Conservation (phyloP, 305 asterid species). For the Fraxinus latifolia region DNA sequence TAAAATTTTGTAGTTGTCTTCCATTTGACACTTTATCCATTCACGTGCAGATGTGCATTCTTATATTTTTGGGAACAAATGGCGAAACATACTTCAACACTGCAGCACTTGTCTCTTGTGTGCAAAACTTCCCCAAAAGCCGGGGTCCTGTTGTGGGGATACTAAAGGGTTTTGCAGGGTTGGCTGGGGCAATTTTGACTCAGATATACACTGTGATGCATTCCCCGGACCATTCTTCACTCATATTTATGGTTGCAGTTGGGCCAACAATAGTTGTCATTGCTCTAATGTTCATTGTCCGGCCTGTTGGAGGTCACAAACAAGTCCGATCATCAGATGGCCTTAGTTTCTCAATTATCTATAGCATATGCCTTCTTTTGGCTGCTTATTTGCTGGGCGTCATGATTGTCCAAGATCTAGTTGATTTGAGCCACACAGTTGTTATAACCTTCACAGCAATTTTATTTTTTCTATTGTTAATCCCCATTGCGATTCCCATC, state of each 20-base stretch:
- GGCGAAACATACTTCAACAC: slow-evolving; percentile 97
- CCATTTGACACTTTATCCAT: slow-evolving; percentile 4
- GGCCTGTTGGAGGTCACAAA: slow-evolving; percentile 87
- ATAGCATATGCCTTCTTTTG: slow-evolving; percentile 57
- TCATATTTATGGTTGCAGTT: slow-evolving; percentile 76
- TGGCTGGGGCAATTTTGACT: slow-evolving; percentile 84
- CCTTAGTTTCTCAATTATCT: slow-evolving; percentile 57
- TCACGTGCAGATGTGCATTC: slow-evolving; percentile 69
- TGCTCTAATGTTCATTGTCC: slow-evolving; percentile 68
- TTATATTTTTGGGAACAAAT: slow-evolving; percentile 78
- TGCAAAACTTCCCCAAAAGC: slow-evolving; percentile 83
- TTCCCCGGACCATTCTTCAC: slow-evolving; percentile 72
- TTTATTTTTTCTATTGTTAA: slow-evolving; percentile 51
- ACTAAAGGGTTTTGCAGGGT: slow-evolving; percentile 88
- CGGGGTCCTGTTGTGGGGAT: slow-evolving; percentile 93
- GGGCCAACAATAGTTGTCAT: slow-evolving; percentile 73
- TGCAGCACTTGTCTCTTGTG: slow-evolving; percentile 78
- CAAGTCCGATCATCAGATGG: slow-evolving; percentile 61
- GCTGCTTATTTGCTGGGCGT: slow-evolving; percentile 80
- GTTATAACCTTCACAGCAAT: slow-evolving; percentile 46
- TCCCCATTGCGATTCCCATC: slow-evolving; percentile 69
- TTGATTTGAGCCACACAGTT: slow-evolving; percentile 39
- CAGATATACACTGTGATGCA: slow-evolving; percentile 67
- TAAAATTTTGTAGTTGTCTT: background rate
- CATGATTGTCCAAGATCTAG: slow-evolving; percentile 68